Percentiles rank a stretch among this genome's conserved stretches.
Conservation (phyloP, 2,329 filamentous ascomycete species). For the Calonectria multiphialidica region DNA sequence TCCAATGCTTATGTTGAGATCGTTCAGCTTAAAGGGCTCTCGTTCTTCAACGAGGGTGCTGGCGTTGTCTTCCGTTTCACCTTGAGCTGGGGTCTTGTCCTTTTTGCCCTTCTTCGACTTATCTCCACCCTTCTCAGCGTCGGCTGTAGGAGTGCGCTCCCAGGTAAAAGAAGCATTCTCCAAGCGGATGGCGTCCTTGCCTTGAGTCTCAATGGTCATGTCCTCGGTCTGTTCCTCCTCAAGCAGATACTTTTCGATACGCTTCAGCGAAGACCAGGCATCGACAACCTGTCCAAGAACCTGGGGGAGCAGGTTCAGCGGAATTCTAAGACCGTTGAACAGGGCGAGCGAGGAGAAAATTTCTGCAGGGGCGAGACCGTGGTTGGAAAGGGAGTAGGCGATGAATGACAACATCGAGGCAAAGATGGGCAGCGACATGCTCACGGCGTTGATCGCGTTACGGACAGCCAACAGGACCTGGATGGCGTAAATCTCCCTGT, state of each 20-base stretch:
- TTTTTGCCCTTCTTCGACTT: constrained; percentile 61
- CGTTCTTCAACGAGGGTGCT: constrained; percentile 69
- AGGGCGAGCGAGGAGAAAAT: constrained; percentile 94
- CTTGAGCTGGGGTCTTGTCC: constrained; percentile 33
- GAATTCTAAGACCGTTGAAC: constrained; percentile 92
- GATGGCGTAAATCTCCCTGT: constrained; percentile 84
- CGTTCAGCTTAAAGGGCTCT: constrained; percentile 79
- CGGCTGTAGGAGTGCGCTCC: constrained; percentile 76
- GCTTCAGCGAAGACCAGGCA: constrained; percentile 84
- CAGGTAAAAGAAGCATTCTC: constrained; percentile 85
- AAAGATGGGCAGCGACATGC: constrained; percentile 90
- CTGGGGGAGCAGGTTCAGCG: constrained; percentile 88
- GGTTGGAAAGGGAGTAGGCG: constrained; percentile 77
- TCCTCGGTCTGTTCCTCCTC: constrained; percentile 88
- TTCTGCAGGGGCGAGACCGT: constrained; percentile 77
- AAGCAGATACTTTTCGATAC: constrained; percentile 89
- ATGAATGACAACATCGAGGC: constrained; percentile 97
- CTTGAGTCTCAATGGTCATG: constrained; percentile 65
- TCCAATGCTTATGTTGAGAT: constrained; percentile 75
- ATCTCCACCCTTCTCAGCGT: constrained; percentile 55
- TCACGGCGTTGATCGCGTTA: constrained; percentile 86
- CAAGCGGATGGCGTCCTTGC: constrained; percentile 79
- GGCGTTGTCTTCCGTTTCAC: constrained; percentile 58
- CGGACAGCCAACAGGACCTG: constrained; percentile 86
- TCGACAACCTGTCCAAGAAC: constrained; percentile 92